Base-by-base conservation (phyloP, 176 grass and related monocot species). In the Oryza australiensis region DNA sequence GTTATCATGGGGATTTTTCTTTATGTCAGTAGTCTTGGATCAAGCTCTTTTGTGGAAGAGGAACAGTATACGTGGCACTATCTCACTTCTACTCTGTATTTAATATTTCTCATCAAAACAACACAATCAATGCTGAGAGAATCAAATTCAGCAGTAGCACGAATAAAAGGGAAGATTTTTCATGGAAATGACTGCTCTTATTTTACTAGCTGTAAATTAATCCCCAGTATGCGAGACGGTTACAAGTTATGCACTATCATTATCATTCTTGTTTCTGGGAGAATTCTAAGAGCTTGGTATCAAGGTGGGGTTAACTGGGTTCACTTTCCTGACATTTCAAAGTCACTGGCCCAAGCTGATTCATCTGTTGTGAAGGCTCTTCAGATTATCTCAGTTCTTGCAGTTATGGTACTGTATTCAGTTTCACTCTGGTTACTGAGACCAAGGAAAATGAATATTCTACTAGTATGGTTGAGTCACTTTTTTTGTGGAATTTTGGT, bases 31-130 rank as follows among this genome's bases (percentile, higher is more conserved):
- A 94, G 90, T 86, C 84, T 98, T 73, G 79, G 78, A 62, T 90
- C 95, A 84, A 98, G 92, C 74, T 98, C 95, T 74, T 93, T 98
- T 90, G 92, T 98, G 73, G 95, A 98, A 88, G 95, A 98, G 91
- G 95, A 98, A 84, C 95, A 98, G 77, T 94, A 98, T 72, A 94
- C 93, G 73, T 94, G 92, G 92, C 92, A 98, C 66, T 98, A 94
- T 78, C 82, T 94, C 22, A 91, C 90, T 26, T 94, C 90, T 51
- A 94, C 95, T 73, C 64, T 98, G 27, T 88, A 88, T 91, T 82
- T 98, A 88, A 82, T 98, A 80, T 98, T 94, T 78, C 84, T 98
- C 37, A 84, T 88, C 51, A 87, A 80, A 48, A 79, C 87, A 37
- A 67, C 93, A 33, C 84, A 80, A 82, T 87, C 70, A 48, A 27